phyloP scores from a whole-genome alignment of 768 basidiomycete genomes.

The Tricholoma matsutake region DNA sequence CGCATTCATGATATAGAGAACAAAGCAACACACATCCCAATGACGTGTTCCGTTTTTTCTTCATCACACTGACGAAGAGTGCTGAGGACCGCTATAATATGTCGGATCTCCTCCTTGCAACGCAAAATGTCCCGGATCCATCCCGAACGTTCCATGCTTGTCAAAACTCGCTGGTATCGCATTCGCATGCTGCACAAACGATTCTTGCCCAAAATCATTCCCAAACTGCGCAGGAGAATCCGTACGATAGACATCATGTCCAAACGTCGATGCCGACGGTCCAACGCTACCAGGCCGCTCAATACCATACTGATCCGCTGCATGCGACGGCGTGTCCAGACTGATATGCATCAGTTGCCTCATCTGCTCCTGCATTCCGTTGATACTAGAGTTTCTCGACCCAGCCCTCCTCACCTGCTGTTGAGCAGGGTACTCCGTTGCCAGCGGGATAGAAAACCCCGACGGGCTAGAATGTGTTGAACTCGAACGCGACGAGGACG shows the following conservation, averaged over 20 bases:
- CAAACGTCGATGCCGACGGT: slow-evolving; percentile 18
- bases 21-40: no score
- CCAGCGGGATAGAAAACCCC: slow-evolving; percentile 37
- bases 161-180: slow-evolving; percentile 2
- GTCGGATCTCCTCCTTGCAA: slow-evolving; percentile 13
- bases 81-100: slow-evolving; percentile 13
- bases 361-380: slow-evolving; percentile 43
- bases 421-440: slow-evolving; percentile 28
- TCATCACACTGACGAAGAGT: slow-evolving; percentile 10
- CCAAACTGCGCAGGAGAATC: slow-evolving; percentile 41
- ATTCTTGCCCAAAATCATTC: slow-evolving; percentile 13
- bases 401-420: slow-evolving; percentile 29
- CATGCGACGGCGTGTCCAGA: slow-evolving; percentile 24
- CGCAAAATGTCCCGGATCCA: slow-evolving; percentile 14
- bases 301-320: background rate
- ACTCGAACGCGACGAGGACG: slow-evolving; percentile 32
- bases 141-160: slow-evolving; percentile 5
- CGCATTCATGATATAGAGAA: no score
- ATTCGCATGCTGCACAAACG: slow-evolving; percentile 13
- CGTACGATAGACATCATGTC: slow-evolving; percentile 36
- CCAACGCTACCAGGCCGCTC: slow-evolving; percentile 4
- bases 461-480: slow-evolving; percentile 48
- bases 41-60: no score
- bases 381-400: slow-evolving; percentile 39
- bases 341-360: slow-evolving; percentile 39